phyloP scores from a whole-genome alignment of 2,329 filamentous ascomycete genomes.

The Periglandula ipomoeae region DNA sequence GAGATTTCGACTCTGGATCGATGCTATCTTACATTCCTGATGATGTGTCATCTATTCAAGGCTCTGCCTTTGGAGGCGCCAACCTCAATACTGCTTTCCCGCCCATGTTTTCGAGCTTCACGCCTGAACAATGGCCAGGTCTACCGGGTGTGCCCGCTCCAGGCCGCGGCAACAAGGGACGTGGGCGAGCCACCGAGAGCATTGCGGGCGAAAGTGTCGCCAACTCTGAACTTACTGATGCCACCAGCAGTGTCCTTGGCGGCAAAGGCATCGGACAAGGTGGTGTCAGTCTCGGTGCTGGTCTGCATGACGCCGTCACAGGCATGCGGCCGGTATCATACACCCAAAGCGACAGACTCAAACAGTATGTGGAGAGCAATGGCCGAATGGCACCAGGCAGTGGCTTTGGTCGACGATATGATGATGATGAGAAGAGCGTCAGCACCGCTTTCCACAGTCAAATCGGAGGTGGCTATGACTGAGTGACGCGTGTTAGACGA shows the following conservation, averaged over 20 bases:
- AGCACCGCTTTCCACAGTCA: conserved; percentile 97
- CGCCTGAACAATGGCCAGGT: conserved; percentile 78
- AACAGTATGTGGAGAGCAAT: conserved; percentile 85
- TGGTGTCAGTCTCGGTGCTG: conserved; percentile 75
- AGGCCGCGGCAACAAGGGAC: conserved; percentile 58
- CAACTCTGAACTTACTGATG: conserved; percentile 81
- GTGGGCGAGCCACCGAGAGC: conserved; percentile 62
- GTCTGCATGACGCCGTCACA: conserved; percentile 66
- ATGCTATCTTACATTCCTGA: conserved; percentile 94
- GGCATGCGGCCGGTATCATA: conserved; percentile 50
- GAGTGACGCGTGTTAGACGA: conserved; percentile 20
- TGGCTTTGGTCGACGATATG: conserved; percentile 61
- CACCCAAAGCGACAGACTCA: conserved; percentile 67
- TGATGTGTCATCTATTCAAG: conserved; percentile 92
- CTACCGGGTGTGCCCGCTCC: conserved; percentile 54
- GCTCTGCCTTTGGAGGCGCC: conserved; percentile 78
- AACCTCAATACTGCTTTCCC: conserved; percentile 70
- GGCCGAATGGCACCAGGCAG: conserved; percentile 59
- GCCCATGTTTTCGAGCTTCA: conserved; percentile 91
- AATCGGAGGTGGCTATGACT: conserved; percentile 57
- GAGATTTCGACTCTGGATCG: conserved; percentile 69
- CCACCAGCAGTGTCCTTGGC: conserved; percentile 67
- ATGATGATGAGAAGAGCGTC: conserved; percentile 93
- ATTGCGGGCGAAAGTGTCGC: conserved; percentile 88
- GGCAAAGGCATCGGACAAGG: conserved; percentile 71